Evolutionary conservation across 495 filamentous ascomycete species (phyloP), one percentile per base, ranked within the genome.

Genomic region (Penicillium subrubescens): DNA sequence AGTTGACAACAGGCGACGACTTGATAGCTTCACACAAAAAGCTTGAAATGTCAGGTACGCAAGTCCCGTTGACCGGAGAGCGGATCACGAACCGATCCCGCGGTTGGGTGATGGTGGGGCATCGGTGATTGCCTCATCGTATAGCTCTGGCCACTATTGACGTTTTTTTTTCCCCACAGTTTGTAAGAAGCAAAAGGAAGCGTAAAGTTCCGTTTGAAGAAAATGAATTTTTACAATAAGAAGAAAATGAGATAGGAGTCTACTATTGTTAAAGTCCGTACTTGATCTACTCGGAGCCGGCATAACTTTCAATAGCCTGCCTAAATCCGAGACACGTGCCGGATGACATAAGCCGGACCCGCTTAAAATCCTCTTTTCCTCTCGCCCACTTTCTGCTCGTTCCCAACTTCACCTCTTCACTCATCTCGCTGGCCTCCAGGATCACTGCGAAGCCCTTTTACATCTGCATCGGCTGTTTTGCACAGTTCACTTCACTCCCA

Each of bases 261-360:
- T 6, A 33, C 5, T 33, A 6, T 37, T 14, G 10, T 37, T 2
- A 37, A 37, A 10, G 37, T 17, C 3, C 5, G 2, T 0, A 48
- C 3, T 50, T 1, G 48, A 17, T 25, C 21, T 48, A 23, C 44
- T 48, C 44, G 44, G 48, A 23, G 23, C 25, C 23, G 27, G 34
- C 48, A 44, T 27, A 17, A 54, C 25, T 0, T 52, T 43, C 50
- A 25, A 64, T 48, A 21, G 35, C 34, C 35, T 27, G 48, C 33
- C 33, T 65, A 66, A 57, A 34, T 66, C 67, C 67, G 63, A 61
- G 52, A 67, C 71, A 71, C 71, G 71, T 73, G 71, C 63, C 17
- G 6, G 69, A 60, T 73, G 60, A 72, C 46, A 48, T 71, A 67
- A 68, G 51, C 64, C 19, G 34, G 59, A 58, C 62, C 65, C 61